phyloP scores from a whole-genome alignment of 345 rosid species.

The Dovyalis caffra region DNA sequence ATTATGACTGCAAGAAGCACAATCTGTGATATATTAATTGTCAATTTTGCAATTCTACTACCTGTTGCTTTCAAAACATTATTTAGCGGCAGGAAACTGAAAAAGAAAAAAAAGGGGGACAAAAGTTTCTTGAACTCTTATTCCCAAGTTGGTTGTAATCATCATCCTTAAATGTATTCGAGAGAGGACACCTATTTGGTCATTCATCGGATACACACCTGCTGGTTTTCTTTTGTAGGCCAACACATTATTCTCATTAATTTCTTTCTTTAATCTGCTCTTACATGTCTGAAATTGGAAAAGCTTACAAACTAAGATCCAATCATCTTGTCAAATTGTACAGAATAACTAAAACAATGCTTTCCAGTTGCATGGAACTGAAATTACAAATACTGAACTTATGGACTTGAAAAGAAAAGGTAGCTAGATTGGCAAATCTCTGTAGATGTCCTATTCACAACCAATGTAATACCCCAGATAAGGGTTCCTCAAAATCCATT shows the following conservation, averaged over 20 bases:
- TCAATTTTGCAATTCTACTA: neutral
- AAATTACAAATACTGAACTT: neutral
- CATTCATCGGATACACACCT: neutral
- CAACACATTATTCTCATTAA: neutral
- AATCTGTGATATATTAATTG: neutral
- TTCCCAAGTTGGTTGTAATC: neutral
- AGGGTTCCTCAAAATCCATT: slow-evolving; percentile 8
- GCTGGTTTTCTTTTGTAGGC: neutral
- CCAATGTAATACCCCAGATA: slow-evolving; percentile 18
- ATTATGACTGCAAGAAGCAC: too few relatives aligned
- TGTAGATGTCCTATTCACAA: slow-evolving; percentile 19
- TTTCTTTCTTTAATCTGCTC: neutral
- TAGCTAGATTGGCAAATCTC: neutral
- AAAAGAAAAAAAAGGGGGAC: neutral
- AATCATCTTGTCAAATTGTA: too few relatives aligned
- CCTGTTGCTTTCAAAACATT: neutral
- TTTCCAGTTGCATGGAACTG: too few relatives aligned
- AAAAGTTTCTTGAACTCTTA: neutral
- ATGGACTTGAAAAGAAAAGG: neutral
- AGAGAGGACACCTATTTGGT: neutral
- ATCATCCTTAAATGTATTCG: neutral
- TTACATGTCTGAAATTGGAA: neutral
- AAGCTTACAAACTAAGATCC: neutral
- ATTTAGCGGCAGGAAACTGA: neutral
- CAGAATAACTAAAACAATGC: neutral